Evolutionary conservation across 1,284 basidiomycete species (phyloP).

Genomic region (Exsudoporus floridanus): DNA sequence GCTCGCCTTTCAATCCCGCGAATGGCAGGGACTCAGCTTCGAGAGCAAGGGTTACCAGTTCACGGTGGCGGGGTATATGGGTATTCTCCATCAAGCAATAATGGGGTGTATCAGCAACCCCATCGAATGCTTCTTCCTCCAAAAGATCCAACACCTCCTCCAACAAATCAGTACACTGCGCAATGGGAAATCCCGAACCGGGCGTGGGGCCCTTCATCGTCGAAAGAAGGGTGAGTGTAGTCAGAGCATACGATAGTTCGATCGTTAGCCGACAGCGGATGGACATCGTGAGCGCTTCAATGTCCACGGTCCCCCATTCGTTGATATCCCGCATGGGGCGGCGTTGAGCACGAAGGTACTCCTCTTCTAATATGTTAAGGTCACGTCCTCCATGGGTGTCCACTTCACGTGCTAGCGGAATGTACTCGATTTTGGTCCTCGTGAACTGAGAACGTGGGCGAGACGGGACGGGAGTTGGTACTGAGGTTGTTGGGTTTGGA

Average conservation of each 20-base stretch:
- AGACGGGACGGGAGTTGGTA: constrained; percentile 21
- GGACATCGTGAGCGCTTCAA: constrained; percentile 87
- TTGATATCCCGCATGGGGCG: constrained; percentile 67
- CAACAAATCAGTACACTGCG: constrained; percentile 77
- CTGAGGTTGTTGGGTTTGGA: constrained; percentile 15
- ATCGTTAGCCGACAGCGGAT: constrained; percentile 80
- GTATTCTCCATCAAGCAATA: constrained; percentile 34
- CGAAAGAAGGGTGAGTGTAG: constrained; percentile 84
- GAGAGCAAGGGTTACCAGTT: constrained; percentile 57
- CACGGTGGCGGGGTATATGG: constrained; percentile 58
- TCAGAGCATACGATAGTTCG: constrained; percentile 89
- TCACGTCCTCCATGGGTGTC: constrained; percentile 88
- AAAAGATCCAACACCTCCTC: constrained; percentile 88
- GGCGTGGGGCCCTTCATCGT: constrained; percentile 65
- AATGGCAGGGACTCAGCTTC: constrained; percentile 61
- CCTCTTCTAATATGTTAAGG: constrained; percentile 66
- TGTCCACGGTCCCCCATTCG: constrained; percentile 85
- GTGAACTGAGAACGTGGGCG: constrained; percentile 47
- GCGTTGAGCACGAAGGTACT: constrained; percentile 52
- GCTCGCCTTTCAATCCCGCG: constrained; percentile 48
- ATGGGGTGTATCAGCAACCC: constrained; percentile 43
- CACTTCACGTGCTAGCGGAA: constrained; percentile 76
- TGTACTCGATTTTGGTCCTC: constrained; percentile 88
- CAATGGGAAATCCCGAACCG: constrained; percentile 71
- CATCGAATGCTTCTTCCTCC: constrained; percentile 78